phyloP scores from a whole-genome alignment of 306 rosid species.

The Begonia peltatifolia region DNA sequence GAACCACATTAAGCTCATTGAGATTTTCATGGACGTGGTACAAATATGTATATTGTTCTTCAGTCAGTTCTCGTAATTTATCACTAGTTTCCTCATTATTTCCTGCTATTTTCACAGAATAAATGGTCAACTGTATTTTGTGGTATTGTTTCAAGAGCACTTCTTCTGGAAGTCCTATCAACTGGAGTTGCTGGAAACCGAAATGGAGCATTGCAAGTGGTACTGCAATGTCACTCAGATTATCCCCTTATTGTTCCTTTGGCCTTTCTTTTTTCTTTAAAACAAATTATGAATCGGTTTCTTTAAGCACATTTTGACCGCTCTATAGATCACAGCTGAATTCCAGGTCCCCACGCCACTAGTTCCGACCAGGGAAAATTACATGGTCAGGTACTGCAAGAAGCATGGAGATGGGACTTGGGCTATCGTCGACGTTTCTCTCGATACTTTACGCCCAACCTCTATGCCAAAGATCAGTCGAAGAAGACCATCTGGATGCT shows the following conservation, averaged over 20 bases:
- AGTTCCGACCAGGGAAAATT: conserved; percentile 87
- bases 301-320: neutral
- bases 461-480: conserved; percentile 35
- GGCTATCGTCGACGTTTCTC: conserved; percentile 93
- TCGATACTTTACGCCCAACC: conserved; percentile 61
- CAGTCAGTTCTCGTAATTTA: neutral
- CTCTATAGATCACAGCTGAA: conserved; percentile 71
- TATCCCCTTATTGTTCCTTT: neutral
- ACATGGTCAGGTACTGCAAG: conserved; percentile 80
- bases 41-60: no score
- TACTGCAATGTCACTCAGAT: conserved; percentile 8
- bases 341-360: conserved; percentile 88
- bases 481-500: conserved; percentile 94
- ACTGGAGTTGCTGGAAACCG: conserved; percentile 94
- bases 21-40: conserved; percentile 97
- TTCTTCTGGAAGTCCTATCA: conserved; percentile 75
- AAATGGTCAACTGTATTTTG: conserved; percentile 87
- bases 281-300: neutral
- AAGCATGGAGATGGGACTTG: conserved; percentile 70
- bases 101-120: conserved; percentile 19
- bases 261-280: neutral
- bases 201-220: conserved; percentile 99
- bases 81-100: neutral
- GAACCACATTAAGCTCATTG: conserved; percentile 80
- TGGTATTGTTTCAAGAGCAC: conserved; percentile 83